Evolutionary conservation across 768 basidiomycete species (phyloP), one percentile per base, ranked within the genome.

Genomic region (Hygrocybe punicea): DNA sequence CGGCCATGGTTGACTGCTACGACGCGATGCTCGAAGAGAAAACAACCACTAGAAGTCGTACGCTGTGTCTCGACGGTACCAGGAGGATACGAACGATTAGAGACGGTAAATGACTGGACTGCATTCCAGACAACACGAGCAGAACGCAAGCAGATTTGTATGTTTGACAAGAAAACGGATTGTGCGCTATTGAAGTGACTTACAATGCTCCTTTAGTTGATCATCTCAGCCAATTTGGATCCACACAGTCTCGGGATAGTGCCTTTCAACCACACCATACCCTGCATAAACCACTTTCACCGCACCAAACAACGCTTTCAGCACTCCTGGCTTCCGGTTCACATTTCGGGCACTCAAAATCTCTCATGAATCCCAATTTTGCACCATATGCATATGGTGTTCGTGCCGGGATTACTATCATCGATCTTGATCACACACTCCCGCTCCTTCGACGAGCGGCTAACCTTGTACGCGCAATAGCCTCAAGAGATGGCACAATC

Each of bases 401-500:
- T 14, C 91, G 97, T 55, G 83, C 92, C 44, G 91, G 89, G 13
- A 81, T 98, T 63, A 91, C 92, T 48, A 81, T 98, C 70, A 98
- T 98, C 70, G 93, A 98, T 73, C 81, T 98, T 25, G 94, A 98
- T 69, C 88, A 90, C 63, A 97, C 97, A 0, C 76, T 98, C 4
- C 93, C 95, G 5, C 85, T 93, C 59, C 80, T 99, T 21, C 87
- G 94, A 16, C 89, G 94, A 53, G 93, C 96, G 7, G 90, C 93
- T 40, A 87, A 87, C 64, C 80, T 99, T 53, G 87, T 91, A 36
- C 87, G 91, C 50, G 87, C 87, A 35, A 77, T 98, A 45, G 87
- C 91, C 14, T 81, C 84, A 56, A 81, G 82, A 42, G 91, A 89
- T 56, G 97, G 97, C 29, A 83, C 84, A 58, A 80, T 98, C 58